Evolutionary conservation across 192 early-diverging fungal species (phyloP), one percentile per base, ranked within the genome.

Genomic region (Chytriomyces hyalinus): DNA sequence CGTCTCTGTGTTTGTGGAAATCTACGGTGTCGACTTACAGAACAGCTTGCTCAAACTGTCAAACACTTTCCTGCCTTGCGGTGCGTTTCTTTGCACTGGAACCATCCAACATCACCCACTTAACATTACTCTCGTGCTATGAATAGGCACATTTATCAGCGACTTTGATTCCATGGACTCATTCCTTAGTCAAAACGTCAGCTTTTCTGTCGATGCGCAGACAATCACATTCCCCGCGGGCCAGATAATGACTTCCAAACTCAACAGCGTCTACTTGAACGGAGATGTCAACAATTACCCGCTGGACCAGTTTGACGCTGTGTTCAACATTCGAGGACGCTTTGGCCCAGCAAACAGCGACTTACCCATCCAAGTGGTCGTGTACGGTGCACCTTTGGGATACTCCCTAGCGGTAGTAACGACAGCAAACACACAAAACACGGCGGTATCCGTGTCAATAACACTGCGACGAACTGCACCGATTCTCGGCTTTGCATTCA

Each of bases 241-340:
- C 1, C 53, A 57, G 20, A 57, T 57, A 13, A 57, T 57, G 53
- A 57, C 53, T 20, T 57, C 53, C 53, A 57, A 57, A 20, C 15
- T 20, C 53, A n/a, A 13, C 20, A 68, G 10, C 26, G 26, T 13
- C 13, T 48, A 68, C 47, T 26, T 68, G 17, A 28, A 48, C 10
- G 67, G 43, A 11, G 67, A 68, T 48, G 67, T 50, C 10, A 68
- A 68, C 47, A 50, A 68, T 48, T 68, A 68, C 47, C 67, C 67
- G 6, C 26, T 68, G 26, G 67, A 68, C 47, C 13, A 15, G 47
- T 68, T 68, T 50, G 17, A 15, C 43, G 11, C 28, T 26, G 43
- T 46, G 6, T 68, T 68, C 47, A 17, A 11, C 26, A 50, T 68
- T 11, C 67, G 67, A 10, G 67, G 67, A 15, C 15, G 11, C 15